Evolutionary conservation across 345 rosid species (phyloP).

Genomic region (Corchorus olitorius): DNA sequence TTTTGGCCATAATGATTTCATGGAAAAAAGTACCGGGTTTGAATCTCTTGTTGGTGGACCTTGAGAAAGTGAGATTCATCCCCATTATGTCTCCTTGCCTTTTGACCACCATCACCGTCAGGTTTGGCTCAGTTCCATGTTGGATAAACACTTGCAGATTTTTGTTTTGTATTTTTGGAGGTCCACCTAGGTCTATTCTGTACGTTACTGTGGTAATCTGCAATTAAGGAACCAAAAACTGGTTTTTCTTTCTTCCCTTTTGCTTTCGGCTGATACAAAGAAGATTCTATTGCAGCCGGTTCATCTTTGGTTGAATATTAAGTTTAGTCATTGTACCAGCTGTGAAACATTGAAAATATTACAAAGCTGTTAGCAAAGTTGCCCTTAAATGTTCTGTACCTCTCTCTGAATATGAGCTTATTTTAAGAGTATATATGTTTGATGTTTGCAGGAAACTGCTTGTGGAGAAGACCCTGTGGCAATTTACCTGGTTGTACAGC

Average conservation of each 20-base stretch:
- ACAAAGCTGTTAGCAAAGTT: not conserved
- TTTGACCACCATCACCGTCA: not conserved
- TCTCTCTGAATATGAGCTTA: not conserved
- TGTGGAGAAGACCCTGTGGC: slow-evolving; percentile 17
- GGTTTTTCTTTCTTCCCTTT: not conserved
- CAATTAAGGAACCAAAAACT: not conserved
- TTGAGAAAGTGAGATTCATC: not conserved
- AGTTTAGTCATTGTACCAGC: not conserved
- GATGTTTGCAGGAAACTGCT: slow-evolving; percentile 36
- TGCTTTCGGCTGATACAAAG: not conserved
- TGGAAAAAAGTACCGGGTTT: not conserved
- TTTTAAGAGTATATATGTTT: not conserved
- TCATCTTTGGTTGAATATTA: not conserved
- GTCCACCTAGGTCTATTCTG: not conserved
- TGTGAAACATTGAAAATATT: not conserved
- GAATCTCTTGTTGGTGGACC: not conserved
- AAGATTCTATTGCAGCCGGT: not conserved
- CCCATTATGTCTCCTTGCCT: not conserved
- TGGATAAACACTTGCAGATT: not conserved
- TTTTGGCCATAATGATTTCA: not conserved
- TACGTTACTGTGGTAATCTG: not conserved
- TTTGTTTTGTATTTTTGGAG: not conserved
- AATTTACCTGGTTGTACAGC: slow-evolving; percentile 39
- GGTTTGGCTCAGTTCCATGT: not conserved
- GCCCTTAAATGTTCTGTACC: not conserved